Evolutionary conservation across 805 yeast genomes (phyloP).

Genomic region (Wickerhamomyces bovis): DNA sequence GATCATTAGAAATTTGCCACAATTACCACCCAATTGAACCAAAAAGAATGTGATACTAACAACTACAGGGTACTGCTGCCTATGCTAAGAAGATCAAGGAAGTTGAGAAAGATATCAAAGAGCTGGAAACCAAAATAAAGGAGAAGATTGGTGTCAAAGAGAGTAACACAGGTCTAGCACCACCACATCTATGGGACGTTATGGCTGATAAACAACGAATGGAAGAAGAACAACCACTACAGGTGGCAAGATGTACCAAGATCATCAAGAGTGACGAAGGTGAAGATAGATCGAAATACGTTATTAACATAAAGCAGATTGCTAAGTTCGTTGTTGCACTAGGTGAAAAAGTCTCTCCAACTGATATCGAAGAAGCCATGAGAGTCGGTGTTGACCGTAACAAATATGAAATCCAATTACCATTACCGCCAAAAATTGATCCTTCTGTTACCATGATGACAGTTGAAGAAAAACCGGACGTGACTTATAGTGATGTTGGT

Average conservation of each 20-base stretch:
- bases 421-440: conserved; percentile 96
- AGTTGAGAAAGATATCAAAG: conserved; percentile 82
- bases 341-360: conserved; percentile 96
- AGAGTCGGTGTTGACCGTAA: conserved; percentile 98
- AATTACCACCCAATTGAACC: conserved; percentile 1
- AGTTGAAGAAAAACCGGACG: conserved; percentile 98
- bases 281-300: conserved; percentile 85
- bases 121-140: conserved; percentile 79
- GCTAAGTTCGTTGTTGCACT: conserved; percentile 96
- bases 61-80: conserved; percentile 81
- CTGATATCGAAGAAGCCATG: conserved; percentile 99
- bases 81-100: conserved; percentile 76
- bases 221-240: conserved; percentile 91
- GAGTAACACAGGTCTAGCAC: conserved; percentile 95
- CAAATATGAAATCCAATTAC: conserved; percentile 93
- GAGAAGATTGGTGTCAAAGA: conserved; percentile 93
- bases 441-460: conserved; percentile 99
- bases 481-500: conserved; percentile 96
- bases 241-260: conserved; percentile 98
- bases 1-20: background rate
- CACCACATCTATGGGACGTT: conserved; percentile 96
- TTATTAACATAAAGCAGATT: conserved; percentile 93
- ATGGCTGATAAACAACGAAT: conserved; percentile 92
- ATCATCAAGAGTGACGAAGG: conserved; percentile 66
- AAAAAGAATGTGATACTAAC: conserved; percentile 8